Base-by-base conservation (phyloP, 306 rosid genomes). In the Abrus precatorius region DNA sequence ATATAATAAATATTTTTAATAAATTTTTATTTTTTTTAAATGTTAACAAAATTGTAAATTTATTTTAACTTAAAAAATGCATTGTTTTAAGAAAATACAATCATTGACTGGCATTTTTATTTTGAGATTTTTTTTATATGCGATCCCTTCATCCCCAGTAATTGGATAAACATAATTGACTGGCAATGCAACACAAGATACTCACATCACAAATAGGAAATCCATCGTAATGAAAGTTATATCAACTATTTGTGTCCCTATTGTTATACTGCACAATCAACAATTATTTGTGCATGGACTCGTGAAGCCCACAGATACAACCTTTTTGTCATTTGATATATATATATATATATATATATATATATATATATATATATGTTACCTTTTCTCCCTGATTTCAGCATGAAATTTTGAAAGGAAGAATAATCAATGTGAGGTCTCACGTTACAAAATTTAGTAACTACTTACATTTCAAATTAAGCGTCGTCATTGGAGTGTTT, bases 151-250 rank as follows among this genome's bases (percentile, higher is more conserved):
- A 20, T 20, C 20, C 20, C 20, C 20, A 20, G 20, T 20, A 20
- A 20, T 20, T 20, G 20, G 20, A 20, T 20, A 20, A 20, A 20
- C 63, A 59, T 28, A 60, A 67, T 41, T 5, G n/a, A 57, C 45
- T 3, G 73, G 50, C 52, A 72, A 81, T 84, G 64, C 66, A 88
- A 20, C 20, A 86, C 50, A 43, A 75, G 65, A 75, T 14, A 27
- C 57, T 68, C 73, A 20, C 79, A 69, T 13, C 55, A 11, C 48
- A 81, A 47, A 70, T 56, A 65, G 69, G 69, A 27, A 20, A 63
- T 50, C 27, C 49, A 53, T 49, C 9, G 45, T 54, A 50, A 34
- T 54, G 20, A 27, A 54, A 10, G 44, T 38, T 55, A 20, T 56
- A 34, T 43, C 50, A 30, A 14, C 68, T 43, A 6, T 40, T 52